phyloP scores from a whole-genome alignment of 2,329 filamentous ascomycete species.

The Aspergillus brunneoviolaceus region DNA sequence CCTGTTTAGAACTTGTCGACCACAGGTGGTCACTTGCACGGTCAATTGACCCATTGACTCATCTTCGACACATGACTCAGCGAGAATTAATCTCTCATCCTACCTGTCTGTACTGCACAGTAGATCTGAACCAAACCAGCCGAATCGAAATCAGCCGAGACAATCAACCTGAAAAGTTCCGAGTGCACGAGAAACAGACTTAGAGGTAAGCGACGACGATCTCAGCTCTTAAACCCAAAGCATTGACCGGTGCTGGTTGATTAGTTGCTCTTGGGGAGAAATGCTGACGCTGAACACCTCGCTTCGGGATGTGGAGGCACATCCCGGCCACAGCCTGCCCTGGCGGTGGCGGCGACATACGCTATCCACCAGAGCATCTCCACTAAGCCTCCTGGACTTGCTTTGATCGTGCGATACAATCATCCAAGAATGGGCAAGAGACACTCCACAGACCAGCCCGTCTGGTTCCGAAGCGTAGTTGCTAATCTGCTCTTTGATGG shows the following conservation, averaged over 20 bases:
- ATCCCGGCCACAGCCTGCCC: neutral
- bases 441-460: neutral
- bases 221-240: neutral
- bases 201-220: neutral
- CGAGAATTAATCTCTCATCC: neutral
- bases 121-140: neutral
- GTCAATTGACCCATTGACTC: too few species aligned
- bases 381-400: neutral
- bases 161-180: too few species aligned
- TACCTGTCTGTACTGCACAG: too few species aligned
- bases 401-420: too few species aligned
- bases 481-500: too few species aligned
- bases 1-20: too few species aligned
- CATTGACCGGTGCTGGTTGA: neutral
- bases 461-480: neutral
- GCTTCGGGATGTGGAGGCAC: conserved; percentile 11
- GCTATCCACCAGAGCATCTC: neutral
- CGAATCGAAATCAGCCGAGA: neutral
- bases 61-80: too few species aligned
- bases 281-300: neutral
- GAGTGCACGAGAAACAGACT: neutral
- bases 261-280: neutral
- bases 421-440: neutral
- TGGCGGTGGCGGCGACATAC: neutral
- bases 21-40: too few species aligned